phyloP scores from a whole-genome alignment of 495 filamentous ascomycete genomes.

The Corynascus novoguineensis region DNA sequence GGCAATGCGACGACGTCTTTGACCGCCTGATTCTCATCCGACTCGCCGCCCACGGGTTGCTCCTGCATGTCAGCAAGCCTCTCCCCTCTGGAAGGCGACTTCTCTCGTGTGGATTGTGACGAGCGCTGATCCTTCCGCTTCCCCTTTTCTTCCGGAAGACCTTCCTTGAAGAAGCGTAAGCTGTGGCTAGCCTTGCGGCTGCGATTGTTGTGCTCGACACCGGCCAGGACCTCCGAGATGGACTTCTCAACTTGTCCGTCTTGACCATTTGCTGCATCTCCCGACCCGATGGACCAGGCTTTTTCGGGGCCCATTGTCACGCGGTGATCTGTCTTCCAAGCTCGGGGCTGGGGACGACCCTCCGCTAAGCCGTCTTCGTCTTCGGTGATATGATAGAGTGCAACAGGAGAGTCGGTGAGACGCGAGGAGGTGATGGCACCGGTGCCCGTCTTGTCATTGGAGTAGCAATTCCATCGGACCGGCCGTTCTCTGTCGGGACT shows the following conservation, averaged over 20 bases:
- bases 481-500: slow-evolving; percentile 34
- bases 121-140: slow-evolving; percentile 39
- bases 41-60: slow-evolving; percentile 2
- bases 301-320: slow-evolving; percentile 44
- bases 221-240: slow-evolving; percentile 73
- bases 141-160: slow-evolving; percentile 54
- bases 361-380: slow-evolving; percentile 30
- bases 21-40: not conserved
- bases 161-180: slow-evolving; percentile 88
- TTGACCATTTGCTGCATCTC: slow-evolving; percentile 33
- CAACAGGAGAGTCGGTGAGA: slow-evolving; percentile 14
- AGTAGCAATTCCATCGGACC: slow-evolving; percentile 8
- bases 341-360: slow-evolving; percentile 33
- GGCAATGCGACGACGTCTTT: slow-evolving; percentile 8
- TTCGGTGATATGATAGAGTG: slow-evolving; percentile 16
- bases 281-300: slow-evolving; percentile 51
- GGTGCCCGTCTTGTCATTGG: slow-evolving; percentile 14
- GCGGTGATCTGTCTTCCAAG: slow-evolving; percentile 42
- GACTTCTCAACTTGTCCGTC: slow-evolving; percentile 68
- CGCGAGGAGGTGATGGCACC: slow-evolving; percentile 13
- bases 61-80: slow-evolving; percentile 12
- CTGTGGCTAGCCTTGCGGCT: slow-evolving; percentile 94
- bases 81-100: slow-evolving; percentile 16
- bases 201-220: slow-evolving; percentile 70
- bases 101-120: slow-evolving; percentile 29